These are phyloP conservation scores for Suillus cothurnatus DNA, from an alignment of 768 basidiomycete species.

Conservation along the genomic window DNA sequence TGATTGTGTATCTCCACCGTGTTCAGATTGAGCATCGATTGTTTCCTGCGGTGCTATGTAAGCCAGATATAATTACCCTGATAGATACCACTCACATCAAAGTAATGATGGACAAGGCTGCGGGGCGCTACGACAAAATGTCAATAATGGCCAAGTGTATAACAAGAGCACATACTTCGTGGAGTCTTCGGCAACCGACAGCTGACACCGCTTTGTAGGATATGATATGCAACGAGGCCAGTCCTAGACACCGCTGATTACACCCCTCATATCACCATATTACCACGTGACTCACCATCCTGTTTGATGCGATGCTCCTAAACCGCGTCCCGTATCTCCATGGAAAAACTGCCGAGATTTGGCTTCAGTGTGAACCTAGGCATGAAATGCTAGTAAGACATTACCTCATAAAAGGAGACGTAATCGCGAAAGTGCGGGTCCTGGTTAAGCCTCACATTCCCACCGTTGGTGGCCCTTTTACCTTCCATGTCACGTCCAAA, in stretches of 20 bases:
- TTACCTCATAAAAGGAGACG: conserved; percentile 92
- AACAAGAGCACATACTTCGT: conserved; percentile 60
- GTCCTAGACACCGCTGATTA: conserved; percentile 52
- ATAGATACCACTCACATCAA: conserved; percentile 65
- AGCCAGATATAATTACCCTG: background rate
- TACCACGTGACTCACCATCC: conserved; percentile 69
- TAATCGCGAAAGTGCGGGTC: conserved; percentile 98
- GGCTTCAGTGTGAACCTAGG: background rate
- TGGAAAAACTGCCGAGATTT: conserved; percentile 77
- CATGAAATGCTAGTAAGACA: conserved; percentile 13
- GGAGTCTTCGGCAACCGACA: conserved; percentile 95
- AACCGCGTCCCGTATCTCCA: conserved; percentile 86
- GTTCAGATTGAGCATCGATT: conserved; percentile 71
- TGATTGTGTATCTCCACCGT: conserved; percentile 70
- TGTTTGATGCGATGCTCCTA: conserved; percentile 98
- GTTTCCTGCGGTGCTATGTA: conserved; percentile 53
- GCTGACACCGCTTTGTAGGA: conserved; percentile 85
- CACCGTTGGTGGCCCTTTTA: conserved; percentile 89
- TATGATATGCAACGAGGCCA: conserved; percentile 87
- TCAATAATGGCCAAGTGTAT: conserved; percentile 1
- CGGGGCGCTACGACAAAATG: conserved; percentile 65
- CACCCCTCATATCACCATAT: background rate
- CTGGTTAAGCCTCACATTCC: conserved; percentile 79
- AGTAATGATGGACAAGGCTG: conserved; percentile 87
- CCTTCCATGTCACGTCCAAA: conserved; percentile 92